Evolutionary conservation across 1,284 basidiomycete species (phyloP).

Genomic region (Sanguinoderma infundibulare): DNA sequence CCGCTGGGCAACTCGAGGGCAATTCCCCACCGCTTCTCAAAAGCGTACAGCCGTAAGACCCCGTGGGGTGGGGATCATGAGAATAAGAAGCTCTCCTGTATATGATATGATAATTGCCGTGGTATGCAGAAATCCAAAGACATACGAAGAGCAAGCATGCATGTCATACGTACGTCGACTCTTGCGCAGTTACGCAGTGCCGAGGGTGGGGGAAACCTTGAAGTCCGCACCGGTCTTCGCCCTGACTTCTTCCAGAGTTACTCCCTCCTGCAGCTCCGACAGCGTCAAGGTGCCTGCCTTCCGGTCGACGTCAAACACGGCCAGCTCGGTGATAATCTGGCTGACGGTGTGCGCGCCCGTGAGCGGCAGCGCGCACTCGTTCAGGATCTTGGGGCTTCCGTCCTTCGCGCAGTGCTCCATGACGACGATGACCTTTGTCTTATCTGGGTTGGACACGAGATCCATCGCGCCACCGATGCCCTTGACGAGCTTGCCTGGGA

Average conservation of each 20-base stretch:
- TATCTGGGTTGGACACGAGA: constrained; percentile 92
- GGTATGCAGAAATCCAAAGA: constrained; percentile 2
- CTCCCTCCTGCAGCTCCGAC: constrained; percentile 84
- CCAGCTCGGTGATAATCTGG: constrained; percentile 93
- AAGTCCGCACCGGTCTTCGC: constrained; percentile 89
- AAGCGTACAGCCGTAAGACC: not conserved
- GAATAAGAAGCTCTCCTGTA: constrained; percentile 1
- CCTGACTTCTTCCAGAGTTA: constrained; percentile 84
- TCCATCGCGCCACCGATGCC: constrained; percentile 99
- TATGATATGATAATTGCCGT: not conserved
- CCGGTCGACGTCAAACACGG: constrained; percentile 90
- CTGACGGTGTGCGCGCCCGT: constrained; percentile 90
- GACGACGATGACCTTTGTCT: constrained; percentile 88
- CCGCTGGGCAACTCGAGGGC: not conserved
- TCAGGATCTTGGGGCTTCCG: constrained; percentile 88
- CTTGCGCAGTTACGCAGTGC: constrained; percentile 34
- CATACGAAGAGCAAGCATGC: not conserved
- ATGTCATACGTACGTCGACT: not conserved
- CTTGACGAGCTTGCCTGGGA: constrained; percentile 92
- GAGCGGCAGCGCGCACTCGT: constrained; percentile 83
- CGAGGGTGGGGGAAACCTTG: constrained; percentile 47
- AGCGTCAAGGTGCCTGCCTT: constrained; percentile 75
- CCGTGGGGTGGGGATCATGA: not conserved
- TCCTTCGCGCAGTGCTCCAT: constrained; percentile 94
- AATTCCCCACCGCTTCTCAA: not conserved